These are phyloP conservation scores for Syzygium malaccense DNA, from an alignment of 441 rosid genomes.

Conservation along the genomic window DNA sequence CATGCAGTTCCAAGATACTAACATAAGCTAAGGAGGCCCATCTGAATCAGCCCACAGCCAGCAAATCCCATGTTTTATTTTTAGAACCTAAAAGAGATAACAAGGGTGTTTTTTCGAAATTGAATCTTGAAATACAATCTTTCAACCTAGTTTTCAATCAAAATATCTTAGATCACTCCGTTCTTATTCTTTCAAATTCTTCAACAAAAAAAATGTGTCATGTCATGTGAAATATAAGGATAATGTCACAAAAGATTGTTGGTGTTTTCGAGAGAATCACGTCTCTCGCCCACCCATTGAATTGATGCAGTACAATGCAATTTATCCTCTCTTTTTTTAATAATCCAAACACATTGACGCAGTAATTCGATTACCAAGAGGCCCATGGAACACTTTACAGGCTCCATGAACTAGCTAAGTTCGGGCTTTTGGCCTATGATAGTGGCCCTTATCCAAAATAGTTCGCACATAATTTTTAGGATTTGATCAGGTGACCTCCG, in stretches of 20 bases:
- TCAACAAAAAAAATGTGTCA: not conserved
- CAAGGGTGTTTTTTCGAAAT: not conserved
- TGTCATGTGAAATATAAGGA: not conserved
- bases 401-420: not conserved
- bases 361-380: not conserved
- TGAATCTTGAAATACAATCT: not conserved
- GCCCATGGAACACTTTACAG: not conserved
- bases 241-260: not conserved
- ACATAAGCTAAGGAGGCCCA: not conserved
- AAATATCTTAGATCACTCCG: not conserved
- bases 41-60: not conserved
- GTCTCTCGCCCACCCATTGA: not conserved
- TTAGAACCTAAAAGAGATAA: not conserved
- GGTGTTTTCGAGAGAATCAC: not conserved
- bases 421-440: not conserved
- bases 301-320: fast-evolving
- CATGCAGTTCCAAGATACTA: not conserved
- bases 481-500: no score
- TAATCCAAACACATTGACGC: not conserved
- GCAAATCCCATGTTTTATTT: not conserved
- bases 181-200: not conserved
- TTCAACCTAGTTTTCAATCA: not conserved
- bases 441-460: not conserved
- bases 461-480: no score
- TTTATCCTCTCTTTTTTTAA: not conserved